Evolutionary conservation across 2,329 filamentous ascomycete genomes (phyloP).

Genomic region (Ambrosiella beaveri): DNA sequence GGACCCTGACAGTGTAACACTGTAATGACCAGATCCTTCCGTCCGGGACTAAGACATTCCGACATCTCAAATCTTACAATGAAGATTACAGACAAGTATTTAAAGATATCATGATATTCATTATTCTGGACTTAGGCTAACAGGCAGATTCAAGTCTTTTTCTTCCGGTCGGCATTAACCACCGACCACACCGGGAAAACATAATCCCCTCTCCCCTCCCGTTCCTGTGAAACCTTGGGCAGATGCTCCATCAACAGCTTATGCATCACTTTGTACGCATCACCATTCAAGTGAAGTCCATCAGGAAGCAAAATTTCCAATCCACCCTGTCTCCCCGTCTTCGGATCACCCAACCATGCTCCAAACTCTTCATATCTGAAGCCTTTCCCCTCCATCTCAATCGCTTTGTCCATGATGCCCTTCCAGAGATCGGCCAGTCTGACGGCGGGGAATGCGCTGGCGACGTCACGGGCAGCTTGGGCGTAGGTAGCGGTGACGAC

Average conservation of each 20-base stretch:
- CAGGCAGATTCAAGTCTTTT: background rate
- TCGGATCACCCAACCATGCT: constrained; percentile 31
- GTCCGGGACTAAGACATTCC: no score
- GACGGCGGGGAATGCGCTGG: constrained; percentile 47
- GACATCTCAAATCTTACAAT: background rate
- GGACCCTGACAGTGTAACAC: background rate
- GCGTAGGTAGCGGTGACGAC: constrained; percentile 39
- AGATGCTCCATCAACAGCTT: constrained; percentile 27
- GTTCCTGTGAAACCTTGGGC: constrained; percentile 27
- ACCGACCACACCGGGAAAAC: constrained; percentile 33
- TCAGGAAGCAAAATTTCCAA: constrained; percentile 37
- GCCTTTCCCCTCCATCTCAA: constrained; percentile 26
- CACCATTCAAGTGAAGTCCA: constrained; percentile 38
- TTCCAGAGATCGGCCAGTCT: constrained; percentile 65
- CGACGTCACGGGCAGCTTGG: constrained; percentile 46
- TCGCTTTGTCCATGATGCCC: constrained; percentile 56
- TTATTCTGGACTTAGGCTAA: background rate
- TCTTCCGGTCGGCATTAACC: constrained; percentile 9
- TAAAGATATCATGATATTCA: background rate
- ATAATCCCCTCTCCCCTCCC: constrained; percentile 23
- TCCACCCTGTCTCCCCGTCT: constrained; percentile 32
- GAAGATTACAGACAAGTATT: background rate
- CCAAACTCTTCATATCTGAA: constrained; percentile 30
- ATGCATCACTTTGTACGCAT: constrained; percentile 36
- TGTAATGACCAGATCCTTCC: no score